Evolutionary conservation across 805 yeast species (phyloP).

Genomic region (Wickerhamiella slavikovae): DNA sequence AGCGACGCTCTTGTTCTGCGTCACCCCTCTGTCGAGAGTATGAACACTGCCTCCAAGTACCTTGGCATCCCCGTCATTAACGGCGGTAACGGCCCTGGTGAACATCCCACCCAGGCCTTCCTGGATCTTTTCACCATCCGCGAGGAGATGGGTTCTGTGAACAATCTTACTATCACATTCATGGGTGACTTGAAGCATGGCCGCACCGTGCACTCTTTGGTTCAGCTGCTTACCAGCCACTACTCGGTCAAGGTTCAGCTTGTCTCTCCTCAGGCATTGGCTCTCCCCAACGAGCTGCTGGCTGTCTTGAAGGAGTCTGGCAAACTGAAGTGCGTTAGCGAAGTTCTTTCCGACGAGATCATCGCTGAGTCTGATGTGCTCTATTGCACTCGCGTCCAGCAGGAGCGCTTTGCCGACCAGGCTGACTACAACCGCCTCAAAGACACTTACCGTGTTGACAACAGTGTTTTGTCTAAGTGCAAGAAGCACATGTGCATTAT

Average conservation of each 20-base stretch:
- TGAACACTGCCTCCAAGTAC: constrained; percentile 84
- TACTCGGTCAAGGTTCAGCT: constrained; percentile 86
- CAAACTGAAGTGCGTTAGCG: constrained; percentile 54
- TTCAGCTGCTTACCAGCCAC: constrained; percentile 70
- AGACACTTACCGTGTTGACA: constrained; percentile 83
- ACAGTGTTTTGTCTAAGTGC: constrained; percentile 74
- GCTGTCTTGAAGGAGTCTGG: constrained; percentile 44
- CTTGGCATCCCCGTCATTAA: constrained; percentile 94
- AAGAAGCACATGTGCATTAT: constrained; percentile 96
- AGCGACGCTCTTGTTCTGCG: constrained; percentile 93
- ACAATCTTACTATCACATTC: constrained; percentile 92
- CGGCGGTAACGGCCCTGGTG: constrained; percentile 95
- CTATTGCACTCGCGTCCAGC: constrained; percentile 95
- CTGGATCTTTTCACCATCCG: constrained; percentile 93
- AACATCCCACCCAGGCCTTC: constrained; percentile 98
- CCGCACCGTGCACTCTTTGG: constrained; percentile 93
- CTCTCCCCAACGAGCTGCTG: constrained; percentile 57
- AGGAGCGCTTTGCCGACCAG: constrained; percentile 70
- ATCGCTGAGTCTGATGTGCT: constrained; percentile 82
- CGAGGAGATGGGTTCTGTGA: constrained; percentile 96
- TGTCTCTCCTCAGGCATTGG: constrained; percentile 75
- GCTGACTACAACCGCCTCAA: constrained; percentile 71
- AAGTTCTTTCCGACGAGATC: constrained; percentile 61
- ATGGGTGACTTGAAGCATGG: constrained; percentile 98
- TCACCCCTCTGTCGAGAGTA: constrained; percentile 86